Evolutionary conservation across 2,329 filamentous ascomycete genomes (phyloP).

Genomic region (Cladosporium sp.): DNA sequence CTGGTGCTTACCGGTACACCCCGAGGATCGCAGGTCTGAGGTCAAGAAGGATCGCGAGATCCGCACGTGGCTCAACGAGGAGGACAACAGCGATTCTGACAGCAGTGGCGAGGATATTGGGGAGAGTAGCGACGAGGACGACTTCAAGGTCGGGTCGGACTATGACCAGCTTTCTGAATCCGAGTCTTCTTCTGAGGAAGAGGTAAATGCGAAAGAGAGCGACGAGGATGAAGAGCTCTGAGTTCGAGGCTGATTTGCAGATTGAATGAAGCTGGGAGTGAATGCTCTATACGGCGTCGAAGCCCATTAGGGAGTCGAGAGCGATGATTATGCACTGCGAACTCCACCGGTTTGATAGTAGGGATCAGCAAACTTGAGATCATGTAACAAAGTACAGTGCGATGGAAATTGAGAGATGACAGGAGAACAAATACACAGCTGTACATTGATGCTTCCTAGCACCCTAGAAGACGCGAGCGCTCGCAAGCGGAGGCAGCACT

Average conservation of each 20-base stretch:
- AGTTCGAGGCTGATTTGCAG: too few relatives aligned
- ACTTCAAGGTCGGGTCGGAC: background rate
- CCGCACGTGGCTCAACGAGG: slow-evolving; percentile 4
- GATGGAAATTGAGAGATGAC: background rate
- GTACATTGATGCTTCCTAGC: slow-evolving; percentile 6
- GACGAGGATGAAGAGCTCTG: slow-evolving; percentile 4
- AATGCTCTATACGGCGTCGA: too few relatives aligned
- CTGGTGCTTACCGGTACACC: slow-evolving; percentile 33
- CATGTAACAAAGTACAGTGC: too few relatives aligned
- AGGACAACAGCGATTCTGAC: background rate
- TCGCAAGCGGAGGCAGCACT: background rate
- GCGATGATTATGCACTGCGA: too few relatives aligned
- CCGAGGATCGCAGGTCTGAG: slow-evolving; percentile 28
- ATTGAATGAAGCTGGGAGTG: too few relatives aligned
- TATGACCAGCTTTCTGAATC: background rate
- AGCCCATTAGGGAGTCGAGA: too few relatives aligned
- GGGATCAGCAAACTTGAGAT: too few relatives aligned
- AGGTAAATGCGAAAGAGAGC: background rate
- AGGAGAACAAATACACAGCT: background rate
- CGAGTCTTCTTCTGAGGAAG: background rate
- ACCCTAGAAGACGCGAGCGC: background rate
- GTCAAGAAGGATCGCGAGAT: slow-evolving; percentile 21
- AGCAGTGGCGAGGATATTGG: background rate
- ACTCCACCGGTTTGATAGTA: too few relatives aligned
- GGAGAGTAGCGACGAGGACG: background rate